Evolutionary conservation across 2,329 filamentous ascomycete genomes (phyloP).

Genomic region (Aspergillus cejpii): DNA sequence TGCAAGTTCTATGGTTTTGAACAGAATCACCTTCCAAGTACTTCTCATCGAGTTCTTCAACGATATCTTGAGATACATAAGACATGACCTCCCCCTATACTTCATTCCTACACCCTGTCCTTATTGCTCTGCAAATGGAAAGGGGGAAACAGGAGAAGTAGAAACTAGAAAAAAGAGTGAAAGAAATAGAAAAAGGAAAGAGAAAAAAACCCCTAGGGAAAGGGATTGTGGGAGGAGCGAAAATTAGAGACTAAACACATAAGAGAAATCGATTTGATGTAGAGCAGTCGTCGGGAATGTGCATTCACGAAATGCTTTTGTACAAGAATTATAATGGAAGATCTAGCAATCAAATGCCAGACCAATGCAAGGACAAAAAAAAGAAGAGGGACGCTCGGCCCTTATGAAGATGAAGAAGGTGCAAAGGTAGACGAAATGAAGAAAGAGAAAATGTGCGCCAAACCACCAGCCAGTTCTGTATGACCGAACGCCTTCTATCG

Average conservation of each 20-base stretch:
- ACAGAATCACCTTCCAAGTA: not conserved
- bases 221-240: not conserved
- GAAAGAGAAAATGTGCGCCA: conserved; percentile 25
- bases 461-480: conserved; percentile 28
- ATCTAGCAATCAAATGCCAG: conserved; percentile 6
- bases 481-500: conserved; percentile 38
- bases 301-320: conserved; percentile 27
- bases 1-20: not conserved
- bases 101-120: conserved; percentile 12
- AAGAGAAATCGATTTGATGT: conserved; percentile 13
- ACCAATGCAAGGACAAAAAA: conserved; percentile 10
- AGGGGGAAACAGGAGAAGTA: conserved; percentile 7
- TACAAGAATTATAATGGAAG: conserved; percentile 22
- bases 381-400: conserved; percentile 2
- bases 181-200: conserved; percentile 5
- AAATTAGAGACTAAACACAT: conserved; percentile 6
- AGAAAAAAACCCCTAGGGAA: not conserved
- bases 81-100: conserved; percentile 7
- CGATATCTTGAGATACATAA: conserved; percentile 24
- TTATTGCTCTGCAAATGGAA: conserved; percentile 6
- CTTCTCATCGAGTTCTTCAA: conserved; percentile 1
- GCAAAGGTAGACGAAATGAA: conserved; percentile 11
- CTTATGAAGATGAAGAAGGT: conserved; percentile 2
- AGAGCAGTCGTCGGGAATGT: conserved; percentile 3
- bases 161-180: conserved; percentile 3